These are phyloP conservation scores for Escallonia herrerae DNA, from an alignment of 129 eudicot species.

Conservation along the genomic window DNA sequence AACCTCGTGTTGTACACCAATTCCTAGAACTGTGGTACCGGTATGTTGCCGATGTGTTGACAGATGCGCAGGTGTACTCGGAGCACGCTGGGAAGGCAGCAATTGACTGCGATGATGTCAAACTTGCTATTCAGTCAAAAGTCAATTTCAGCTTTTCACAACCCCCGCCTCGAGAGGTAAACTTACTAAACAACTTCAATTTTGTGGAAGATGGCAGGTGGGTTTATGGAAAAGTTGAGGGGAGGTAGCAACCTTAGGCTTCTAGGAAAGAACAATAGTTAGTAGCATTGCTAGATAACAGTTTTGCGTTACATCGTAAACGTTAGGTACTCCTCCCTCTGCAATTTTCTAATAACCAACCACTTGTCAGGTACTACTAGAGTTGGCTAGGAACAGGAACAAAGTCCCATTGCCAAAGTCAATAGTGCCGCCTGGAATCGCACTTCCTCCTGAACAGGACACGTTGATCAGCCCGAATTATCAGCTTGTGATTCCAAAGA, in stretches of 20 bases:
- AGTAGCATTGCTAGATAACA: too few relatives aligned
- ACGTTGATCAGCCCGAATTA: constrained; percentile 79
- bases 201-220: too few relatives aligned
- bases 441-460: constrained; percentile 69
- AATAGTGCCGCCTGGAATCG: constrained; percentile 45
- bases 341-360: background rate
- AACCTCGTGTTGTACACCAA: constrained; percentile 84
- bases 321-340: too few relatives aligned
- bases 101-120: constrained; percentile 87
- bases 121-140: constrained; percentile 87
- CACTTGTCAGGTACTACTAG: constrained; percentile 57
- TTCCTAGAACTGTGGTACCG: constrained; percentile 86
- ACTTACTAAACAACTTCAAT: background rate
- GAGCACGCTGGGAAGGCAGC: constrained; percentile 77
- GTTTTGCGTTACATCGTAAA: too few relatives aligned
- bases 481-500: constrained; percentile 60
- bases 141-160: constrained; percentile 89
- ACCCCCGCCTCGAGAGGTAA: constrained; percentile 97
- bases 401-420: constrained; percentile 71
- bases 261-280: too few relatives aligned
- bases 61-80: constrained; percentile 84
- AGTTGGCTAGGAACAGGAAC: constrained; percentile 75
- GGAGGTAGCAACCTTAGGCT: too few relatives aligned
- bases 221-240: too few relatives aligned
- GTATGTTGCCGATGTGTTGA: constrained; percentile 74